Evolutionary conservation across 2,329 filamentous ascomycete species (phyloP), one percentile per base, ranked within the genome.

Genomic region (Trichophyton equinum): DNA sequence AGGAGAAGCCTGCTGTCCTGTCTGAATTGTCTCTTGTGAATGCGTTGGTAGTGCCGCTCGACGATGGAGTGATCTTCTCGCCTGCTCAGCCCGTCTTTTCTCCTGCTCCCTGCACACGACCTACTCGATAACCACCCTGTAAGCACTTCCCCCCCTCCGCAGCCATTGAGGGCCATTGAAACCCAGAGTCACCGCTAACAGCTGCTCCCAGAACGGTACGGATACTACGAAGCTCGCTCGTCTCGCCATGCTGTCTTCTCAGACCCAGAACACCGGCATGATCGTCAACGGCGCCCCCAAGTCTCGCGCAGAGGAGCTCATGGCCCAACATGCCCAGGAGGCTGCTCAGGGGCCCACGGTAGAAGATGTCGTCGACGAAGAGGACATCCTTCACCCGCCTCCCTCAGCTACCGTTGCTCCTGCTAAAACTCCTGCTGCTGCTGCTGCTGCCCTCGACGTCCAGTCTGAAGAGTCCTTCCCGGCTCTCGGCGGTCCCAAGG

Each of bases 391-490:
- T 65, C 77, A 82, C 75, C 77, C 82, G 68, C 77, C 80, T 61
- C 80, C 76, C 59, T 82, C 77, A 53, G 69, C 58, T 51, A 59
- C 69, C 47, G 65, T 68, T 47, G 64, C 67, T n/a, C 38, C 38
- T 56, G 63, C 73, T 58, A 8, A 13, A 9, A 4, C 51, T 18
- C 49, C 49, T 18, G 55, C 77, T 59, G 59, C 73, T 72, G 65
- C 75, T 77, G 67, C 67, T 42, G 71, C 77, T 20, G n/a, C 51
- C 33, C 38, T 96, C 64, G 89, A 97, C 74, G 91, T 89, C 20
- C 82, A 89, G 69, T 95, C 89, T 18, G 88, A 95, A 71, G 91
- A 97, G 75, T 79, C 89, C 62, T 99, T 99, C 81, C 94, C 94
- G n/a, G 86, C 91, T 67, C 83, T 99, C 55, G 92, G 91, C 60